Percentiles rank a stretch among this genome's conserved stretches.
phyloP scores from a whole-genome alignment of 495 filamentous ascomycete species.

The Neurospora sp. region DNA sequence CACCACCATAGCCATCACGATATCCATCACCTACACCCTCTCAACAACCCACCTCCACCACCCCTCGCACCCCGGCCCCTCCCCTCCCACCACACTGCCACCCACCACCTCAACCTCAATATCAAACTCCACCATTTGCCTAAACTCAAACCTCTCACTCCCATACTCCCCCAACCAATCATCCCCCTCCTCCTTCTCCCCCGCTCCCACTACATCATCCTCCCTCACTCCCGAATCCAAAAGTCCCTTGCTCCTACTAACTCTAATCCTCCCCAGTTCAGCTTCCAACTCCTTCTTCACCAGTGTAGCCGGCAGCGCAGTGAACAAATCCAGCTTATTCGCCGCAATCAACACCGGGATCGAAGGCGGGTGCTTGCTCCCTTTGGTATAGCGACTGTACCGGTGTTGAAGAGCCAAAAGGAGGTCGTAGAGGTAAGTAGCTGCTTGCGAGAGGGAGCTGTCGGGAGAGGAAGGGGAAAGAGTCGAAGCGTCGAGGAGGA shows the following conservation, averaged over 20 bases:
- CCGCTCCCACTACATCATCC: slow-evolving; percentile 39
- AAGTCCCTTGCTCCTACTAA: slow-evolving; percentile 68
- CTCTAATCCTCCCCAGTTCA: slow-evolving; percentile 72
- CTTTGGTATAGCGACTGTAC: slow-evolving; percentile 37
- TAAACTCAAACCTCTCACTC: slow-evolving; percentile 66
- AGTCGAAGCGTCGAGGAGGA: slow-evolving; percentile 75
- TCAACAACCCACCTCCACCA: slow-evolving; percentile 82
- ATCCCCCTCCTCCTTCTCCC: slow-evolving; percentile 51
- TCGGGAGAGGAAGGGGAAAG: slow-evolving; percentile 29
- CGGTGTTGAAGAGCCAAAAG: slow-evolving; percentile 73
- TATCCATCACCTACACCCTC: slow-evolving; percentile 9
- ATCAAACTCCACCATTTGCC: slow-evolving; percentile 70
- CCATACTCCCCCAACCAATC: slow-evolving; percentile 76
- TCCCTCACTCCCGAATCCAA: slow-evolving; percentile 61
- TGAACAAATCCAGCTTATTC: slow-evolving; percentile 94
- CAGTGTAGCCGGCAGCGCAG: slow-evolving; percentile 70
- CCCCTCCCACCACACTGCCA: slow-evolving; percentile 60
- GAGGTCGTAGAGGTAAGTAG: slow-evolving; percentile 70
- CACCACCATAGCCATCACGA: background rate
- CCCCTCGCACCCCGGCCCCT: slow-evolving; percentile 56
- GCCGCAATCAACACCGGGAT: slow-evolving; percentile 76
- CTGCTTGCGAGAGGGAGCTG: slow-evolving; percentile 5
- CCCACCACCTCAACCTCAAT: slow-evolving; percentile 69
- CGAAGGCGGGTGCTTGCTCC: slow-evolving; percentile 47
- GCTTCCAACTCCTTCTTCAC: slow-evolving; percentile 67